Base-by-base conservation (phyloP, 2,329 filamentous ascomycete genomes). In the Diplocarpon mali region DNA sequence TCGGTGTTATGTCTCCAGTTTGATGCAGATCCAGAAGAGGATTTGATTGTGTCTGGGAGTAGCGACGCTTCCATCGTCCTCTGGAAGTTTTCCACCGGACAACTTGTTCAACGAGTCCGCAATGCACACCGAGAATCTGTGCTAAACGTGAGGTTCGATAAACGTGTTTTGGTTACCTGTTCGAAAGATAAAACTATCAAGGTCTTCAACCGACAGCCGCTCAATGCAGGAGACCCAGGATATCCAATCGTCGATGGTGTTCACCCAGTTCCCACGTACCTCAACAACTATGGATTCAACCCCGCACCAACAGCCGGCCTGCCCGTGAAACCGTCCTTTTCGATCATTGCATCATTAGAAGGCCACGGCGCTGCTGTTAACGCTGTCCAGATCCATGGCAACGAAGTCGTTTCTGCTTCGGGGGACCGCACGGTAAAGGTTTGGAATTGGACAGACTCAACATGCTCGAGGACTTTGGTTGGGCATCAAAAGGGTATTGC, bases 131-230 rank as follows among this genome's bases (percentile, higher is more conserved):
- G 72, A 27, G 92, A 98, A 63, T 95, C 90, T 0, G 89, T 98
- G 0, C 69, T 98, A 13, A 96, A 96, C 59, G 78, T 98, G 45
- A 78, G 85, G 49, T 98, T 96, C 54, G 89, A 96, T 60, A 82
- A 86, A 53, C 78, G 86, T 8, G 93, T 93, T 51, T 72, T 98
- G 3, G 87, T 96, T 11, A 98, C 92, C 0, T 96, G 92, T 59
- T 96, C 90, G 39, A 98, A 98, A 63, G 92, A 98, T 64, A 93
- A 89, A 64, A 83, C 83, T 0, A 95, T 98, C 70, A 95, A 95
- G 64, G 80, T 98, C 14, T 98, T 94, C 76, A 96, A 90, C 62
- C 80, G 92, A 5, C 73, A 69, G 14, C 70, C 78, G 14, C 67
- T 95, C n/a, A 67, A 68, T 28, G 69, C 72, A 35, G 76, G 76